Base-by-base conservation (phyloP, 495 filamentous ascomycete species). In the Xylaria scruposa region DNA sequence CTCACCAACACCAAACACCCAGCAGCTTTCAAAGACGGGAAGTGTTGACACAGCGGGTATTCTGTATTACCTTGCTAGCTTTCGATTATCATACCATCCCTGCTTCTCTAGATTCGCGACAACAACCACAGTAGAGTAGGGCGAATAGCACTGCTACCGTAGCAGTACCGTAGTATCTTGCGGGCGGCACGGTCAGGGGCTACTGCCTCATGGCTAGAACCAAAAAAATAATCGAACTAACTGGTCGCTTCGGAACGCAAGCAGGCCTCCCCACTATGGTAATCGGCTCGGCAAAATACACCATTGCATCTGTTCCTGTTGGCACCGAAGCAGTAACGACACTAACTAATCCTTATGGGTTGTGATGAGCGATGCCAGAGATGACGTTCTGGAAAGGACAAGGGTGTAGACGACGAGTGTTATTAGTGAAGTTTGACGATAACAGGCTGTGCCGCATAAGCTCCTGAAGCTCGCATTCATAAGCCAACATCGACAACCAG, bases 321-420 rank as follows among this genome's bases (percentile, higher is more conserved):
- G 21, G 42, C 47, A n/a, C 47, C 4, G 17, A 15, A 15, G 61
- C 10, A 40, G 61, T 13, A 66, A 51, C 21, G n/a, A 46, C 63
- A 24, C 26, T 31, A 64, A 66, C 19, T 19, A 47, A 66, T 10
- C 19, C 24, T 21, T 29, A 15, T 46, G 46, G 26, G 15, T 24
- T 47, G 31, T 64, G 24, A 17, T 2, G 42, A 36, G 49, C 19
- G 9, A 49, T 1, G 15, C n/a, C 10, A 49, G 33, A 26, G 47
- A 40, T 17, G 24, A 56, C n/a, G 49, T 40, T 67, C 65, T 67
- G 31, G 65, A 67, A 56, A 42, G 49, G 49, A 44, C 65, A 54
- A 56, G 49, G 49, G 21, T 56, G 8, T 53, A 67, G 17, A 67
- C 5, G 15, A 17, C 26, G 31, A 31, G 46, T 31, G 13, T 67